Percentiles rank a stretch among this genome's conserved stretches.
Conservation (phyloP, 495 filamentous ascomycete genomes). For the Parachaetomium inaequale region DNA sequence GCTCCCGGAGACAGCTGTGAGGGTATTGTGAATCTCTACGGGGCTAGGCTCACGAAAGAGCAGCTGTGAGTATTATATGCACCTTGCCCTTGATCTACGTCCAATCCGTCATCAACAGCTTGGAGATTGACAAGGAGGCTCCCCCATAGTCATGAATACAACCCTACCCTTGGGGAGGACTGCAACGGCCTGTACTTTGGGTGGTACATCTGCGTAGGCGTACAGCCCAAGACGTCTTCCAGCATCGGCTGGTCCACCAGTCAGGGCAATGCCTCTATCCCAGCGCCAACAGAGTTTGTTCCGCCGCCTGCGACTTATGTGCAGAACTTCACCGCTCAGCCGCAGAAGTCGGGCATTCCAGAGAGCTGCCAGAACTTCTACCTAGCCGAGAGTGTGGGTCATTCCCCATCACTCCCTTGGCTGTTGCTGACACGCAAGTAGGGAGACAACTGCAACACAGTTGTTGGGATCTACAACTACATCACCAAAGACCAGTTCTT, state of each 20-base stretch:
- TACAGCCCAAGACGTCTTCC: not conserved
- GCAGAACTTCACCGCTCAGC: constrained; percentile 7
- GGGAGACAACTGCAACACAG: not conserved
- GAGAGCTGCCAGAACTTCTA: constrained; percentile 1
- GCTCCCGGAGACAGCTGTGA: not conserved
- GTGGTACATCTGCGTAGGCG: not conserved
- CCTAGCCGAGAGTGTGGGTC: not conserved
- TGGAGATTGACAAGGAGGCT: not conserved
- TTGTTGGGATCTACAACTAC: not conserved
- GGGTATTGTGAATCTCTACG: constrained; percentile 4
- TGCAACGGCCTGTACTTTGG: not conserved
- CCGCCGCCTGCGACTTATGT: not conserved
- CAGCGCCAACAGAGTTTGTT: not conserved
- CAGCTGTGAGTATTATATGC: not conserved
- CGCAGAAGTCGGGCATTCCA: not conserved
- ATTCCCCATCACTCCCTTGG: too few species aligned
- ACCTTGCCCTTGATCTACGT: too few species aligned
- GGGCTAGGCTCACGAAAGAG: not conserved
- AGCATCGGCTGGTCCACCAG: not conserved
- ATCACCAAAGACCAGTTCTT: constrained; percentile 12
- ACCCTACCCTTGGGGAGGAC: constrained; percentile 1
- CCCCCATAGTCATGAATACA: not conserved
- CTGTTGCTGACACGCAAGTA: not conserved
- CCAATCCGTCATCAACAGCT: too few species aligned
- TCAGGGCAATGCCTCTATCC: constrained; percentile 1